Conservation (phyloP, 257 asterid species). For the Eustoma russellianum region DNA sequence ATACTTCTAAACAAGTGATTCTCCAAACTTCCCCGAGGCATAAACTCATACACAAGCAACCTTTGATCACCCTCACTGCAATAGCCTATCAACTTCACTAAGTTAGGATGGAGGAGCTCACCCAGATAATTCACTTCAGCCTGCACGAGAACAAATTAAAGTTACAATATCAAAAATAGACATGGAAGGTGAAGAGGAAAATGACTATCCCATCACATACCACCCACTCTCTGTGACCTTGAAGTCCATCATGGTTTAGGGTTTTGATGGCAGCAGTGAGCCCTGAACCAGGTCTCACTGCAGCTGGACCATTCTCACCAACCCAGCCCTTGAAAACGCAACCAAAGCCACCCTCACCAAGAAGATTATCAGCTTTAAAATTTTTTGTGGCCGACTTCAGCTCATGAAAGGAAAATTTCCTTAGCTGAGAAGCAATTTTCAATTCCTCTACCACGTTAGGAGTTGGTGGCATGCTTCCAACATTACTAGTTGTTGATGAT, state of each 20-base stretch:
- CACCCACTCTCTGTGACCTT: conserved; percentile 95
- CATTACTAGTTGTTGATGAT: conserved; percentile 56
- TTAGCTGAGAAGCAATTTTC: conserved; percentile 74
- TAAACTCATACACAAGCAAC: conserved; percentile 78
- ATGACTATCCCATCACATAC: conserved; percentile 22
- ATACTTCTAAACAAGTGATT: conserved; percentile 86
- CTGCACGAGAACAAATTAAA: conserved; percentile 25
- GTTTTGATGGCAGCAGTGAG: conserved; percentile 80
- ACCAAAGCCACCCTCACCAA: conserved; percentile 93
- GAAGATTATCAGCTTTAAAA: conserved; percentile 63
- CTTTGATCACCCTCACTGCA: conserved; percentile 78
- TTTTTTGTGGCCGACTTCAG: conserved; percentile 60
- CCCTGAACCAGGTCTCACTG: conserved; percentile 73
- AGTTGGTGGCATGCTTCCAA: conserved; percentile 52
- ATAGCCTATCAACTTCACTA: conserved; percentile 77
- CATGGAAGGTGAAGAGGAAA: background rate
- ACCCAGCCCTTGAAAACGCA: conserved; percentile 90
- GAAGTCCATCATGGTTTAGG: conserved; percentile 75
- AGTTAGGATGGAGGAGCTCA: conserved; percentile 62
- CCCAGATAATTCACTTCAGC: conserved; percentile 82
- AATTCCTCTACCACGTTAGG: conserved; percentile 50
- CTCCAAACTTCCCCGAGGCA: conserved; percentile 95
- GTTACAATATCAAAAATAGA: conserved; percentile 5
- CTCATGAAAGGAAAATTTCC: conserved; percentile 57
- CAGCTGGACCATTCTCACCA: conserved; percentile 48